These are phyloP conservation scores for Fusarium subtropicale DNA, from an alignment of 2,329 filamentous ascomycete genomes.

Conservation along the genomic window DNA sequence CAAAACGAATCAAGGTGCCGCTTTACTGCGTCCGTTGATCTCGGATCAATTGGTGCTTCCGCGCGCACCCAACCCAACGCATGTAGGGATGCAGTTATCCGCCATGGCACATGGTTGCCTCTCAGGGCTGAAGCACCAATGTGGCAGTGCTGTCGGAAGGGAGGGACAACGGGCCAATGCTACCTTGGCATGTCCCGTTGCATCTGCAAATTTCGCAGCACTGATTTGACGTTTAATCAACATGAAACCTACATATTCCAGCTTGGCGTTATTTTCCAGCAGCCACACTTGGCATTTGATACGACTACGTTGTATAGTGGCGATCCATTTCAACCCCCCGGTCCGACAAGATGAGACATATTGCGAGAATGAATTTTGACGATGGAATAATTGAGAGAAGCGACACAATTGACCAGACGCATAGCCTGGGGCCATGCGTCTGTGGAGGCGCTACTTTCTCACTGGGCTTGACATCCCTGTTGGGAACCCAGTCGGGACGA, in stretches of 20 bases:
- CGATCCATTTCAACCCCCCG: not conserved
- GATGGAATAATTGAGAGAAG: slow-evolving; percentile 22
- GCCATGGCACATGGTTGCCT: slow-evolving; percentile 16
- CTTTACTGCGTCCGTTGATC: slow-evolving; percentile 38
- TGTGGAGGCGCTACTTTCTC: slow-evolving; percentile 45
- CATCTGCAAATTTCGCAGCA: slow-evolving; percentile 16
- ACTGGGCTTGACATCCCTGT: slow-evolving; percentile 45
- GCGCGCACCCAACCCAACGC: slow-evolving; percentile 25
- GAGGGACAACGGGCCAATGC: slow-evolving; percentile 26
- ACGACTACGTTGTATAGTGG: not conserved
- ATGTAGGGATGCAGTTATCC: slow-evolving; percentile 25
- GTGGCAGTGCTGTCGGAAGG: slow-evolving; percentile 38
- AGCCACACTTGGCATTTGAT: not conserved
- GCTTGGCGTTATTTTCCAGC: not conserved
- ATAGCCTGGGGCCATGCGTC: slow-evolving; percentile 32
- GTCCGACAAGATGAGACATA: slow-evolving; percentile 27
- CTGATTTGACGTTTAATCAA: slow-evolving; percentile 20
- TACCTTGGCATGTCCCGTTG: slow-evolving; percentile 22
- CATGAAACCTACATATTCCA: slow-evolving; percentile 6
- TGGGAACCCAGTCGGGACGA: slow-evolving; percentile 29
- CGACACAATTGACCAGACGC: slow-evolving; percentile 27
- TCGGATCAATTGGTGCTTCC: slow-evolving; percentile 42
- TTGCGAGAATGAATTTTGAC: slow-evolving; percentile 25
- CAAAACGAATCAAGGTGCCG: slow-evolving; percentile 41
- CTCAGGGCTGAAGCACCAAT: slow-evolving; percentile 38